phyloP scores from a whole-genome alignment of 2,329 filamentous ascomycete species.

The Moelleriella libera region DNA sequence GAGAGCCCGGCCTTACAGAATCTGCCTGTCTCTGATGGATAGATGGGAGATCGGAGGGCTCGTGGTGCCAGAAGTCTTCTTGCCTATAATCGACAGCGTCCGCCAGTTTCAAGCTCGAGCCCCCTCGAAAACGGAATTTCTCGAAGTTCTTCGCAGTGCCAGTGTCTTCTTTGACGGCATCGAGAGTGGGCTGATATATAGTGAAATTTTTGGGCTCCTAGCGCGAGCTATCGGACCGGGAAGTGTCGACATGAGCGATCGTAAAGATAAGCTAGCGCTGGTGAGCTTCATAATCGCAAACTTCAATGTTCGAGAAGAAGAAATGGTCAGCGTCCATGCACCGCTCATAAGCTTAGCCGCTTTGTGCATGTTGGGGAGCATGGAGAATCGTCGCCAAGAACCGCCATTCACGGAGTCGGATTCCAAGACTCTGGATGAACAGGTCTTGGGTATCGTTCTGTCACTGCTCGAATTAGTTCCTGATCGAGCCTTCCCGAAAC shows the following conservation, averaged over 20 bases:
- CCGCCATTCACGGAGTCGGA: conserved; percentile 18
- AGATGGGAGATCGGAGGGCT: conserved; percentile 92
- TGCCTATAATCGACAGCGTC: conserved; percentile 72
- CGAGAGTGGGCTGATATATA: conserved; percentile 86
- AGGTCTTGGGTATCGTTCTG: conserved; percentile 33
- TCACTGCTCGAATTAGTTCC: conserved; percentile 50
- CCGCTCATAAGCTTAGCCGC: conserved; percentile 47
- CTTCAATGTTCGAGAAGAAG: conserved; percentile 91
- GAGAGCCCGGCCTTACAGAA: conserved; percentile 71
- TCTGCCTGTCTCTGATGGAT: conserved; percentile 94
- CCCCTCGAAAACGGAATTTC: conserved; percentile 54
- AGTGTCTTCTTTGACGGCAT: conserved; percentile 96
- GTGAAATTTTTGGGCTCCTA: conserved; percentile 60
- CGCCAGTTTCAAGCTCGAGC: conserved; percentile 56
- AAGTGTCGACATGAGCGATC: conserved; percentile 27
- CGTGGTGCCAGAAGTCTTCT: conserved; percentile 76
- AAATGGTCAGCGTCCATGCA: conserved; percentile 81
- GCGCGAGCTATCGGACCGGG: conserved; percentile 40
- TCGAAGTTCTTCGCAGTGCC: conserved; percentile 82
- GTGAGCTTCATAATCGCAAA: conserved; percentile 70
- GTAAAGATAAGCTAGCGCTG: conserved; percentile 52
- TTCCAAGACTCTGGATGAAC: conserved; percentile 13
- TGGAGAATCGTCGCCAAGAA: conserved; percentile 21
- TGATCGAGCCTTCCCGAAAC: conserved; percentile 40
- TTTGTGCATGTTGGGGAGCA: conserved; percentile 51